Evolutionary conservation across 306 rosid species (phyloP).

Genomic region (Quercus mongolica): DNA sequence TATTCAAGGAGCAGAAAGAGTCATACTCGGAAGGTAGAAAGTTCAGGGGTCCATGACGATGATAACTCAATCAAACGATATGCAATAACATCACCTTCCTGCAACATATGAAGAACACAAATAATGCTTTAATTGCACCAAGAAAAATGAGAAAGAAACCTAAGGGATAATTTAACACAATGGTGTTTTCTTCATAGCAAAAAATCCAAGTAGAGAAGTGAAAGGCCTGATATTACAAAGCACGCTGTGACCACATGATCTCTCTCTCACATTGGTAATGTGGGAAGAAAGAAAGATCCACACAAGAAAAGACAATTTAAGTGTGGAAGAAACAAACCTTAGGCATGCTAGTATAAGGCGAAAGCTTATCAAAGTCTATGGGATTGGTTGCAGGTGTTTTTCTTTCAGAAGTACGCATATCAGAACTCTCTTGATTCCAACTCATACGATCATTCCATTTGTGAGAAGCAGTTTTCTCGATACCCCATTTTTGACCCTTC

Average conservation of each 20-base stretch:
- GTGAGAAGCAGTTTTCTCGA: conserved; percentile 46
- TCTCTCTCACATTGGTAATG: background rate
- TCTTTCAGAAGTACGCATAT: conserved; percentile 29
- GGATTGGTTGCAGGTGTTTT: conserved; percentile 25
- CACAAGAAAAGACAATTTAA: background rate
- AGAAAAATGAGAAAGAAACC: background rate
- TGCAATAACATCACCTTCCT: conserved; percentile 77
- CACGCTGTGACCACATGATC: background rate
- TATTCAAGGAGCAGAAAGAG: conserved; percentile 24
- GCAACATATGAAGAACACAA: conserved; percentile 27
- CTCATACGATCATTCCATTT: conserved; percentile 36
- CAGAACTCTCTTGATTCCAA: conserved; percentile 34
- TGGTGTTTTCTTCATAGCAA: background rate
- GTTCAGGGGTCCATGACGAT: conserved; percentile 86
- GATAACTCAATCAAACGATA: conserved; percentile 88
- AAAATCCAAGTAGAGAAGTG: background rate
- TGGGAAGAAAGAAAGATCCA: background rate
- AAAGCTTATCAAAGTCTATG: conserved; percentile 62
- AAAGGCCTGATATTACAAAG: background rate
- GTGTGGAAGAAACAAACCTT: conserved; percentile 50
- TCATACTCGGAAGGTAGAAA: conserved; percentile 78
- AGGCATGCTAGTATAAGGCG: conserved; percentile 53
- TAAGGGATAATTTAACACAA: background rate
- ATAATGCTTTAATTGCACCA: background rate
- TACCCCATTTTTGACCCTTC: conserved; percentile 96